A percentile compares a stretch with the other conserved stretches of the same genome.
Conservation (phyloP, 345 rosid genomes). For the Carallia brachiata region DNA sequence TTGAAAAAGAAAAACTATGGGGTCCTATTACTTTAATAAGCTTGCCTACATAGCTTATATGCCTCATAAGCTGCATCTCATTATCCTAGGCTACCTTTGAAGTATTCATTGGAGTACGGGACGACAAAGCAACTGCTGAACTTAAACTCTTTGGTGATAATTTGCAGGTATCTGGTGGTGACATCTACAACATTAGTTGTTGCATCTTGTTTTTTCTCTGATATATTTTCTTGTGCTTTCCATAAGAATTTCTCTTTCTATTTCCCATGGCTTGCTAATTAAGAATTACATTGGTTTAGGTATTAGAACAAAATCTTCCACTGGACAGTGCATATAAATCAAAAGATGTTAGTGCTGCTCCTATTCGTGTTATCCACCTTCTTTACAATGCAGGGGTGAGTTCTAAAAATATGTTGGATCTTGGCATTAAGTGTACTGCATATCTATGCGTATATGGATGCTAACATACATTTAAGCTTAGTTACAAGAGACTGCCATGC, state of each 20-base stretch:
- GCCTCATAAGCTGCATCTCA: slow-evolving; percentile 8
- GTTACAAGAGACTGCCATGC: no score
- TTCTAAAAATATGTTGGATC: slow-evolving; percentile 18
- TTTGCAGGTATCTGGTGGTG: slow-evolving; percentile 52
- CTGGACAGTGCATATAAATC: slow-evolving; percentile 79
- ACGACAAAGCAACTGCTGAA: slow-evolving; percentile 77
- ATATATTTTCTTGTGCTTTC: slow-evolving; percentile 9
- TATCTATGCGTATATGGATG: neutral
- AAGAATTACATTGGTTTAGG: slow-evolving; percentile 28
- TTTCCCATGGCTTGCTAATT: neutral
- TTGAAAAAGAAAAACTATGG: neutral
- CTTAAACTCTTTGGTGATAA: slow-evolving; percentile 83
- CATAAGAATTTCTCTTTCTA: slow-evolving; percentile 13
- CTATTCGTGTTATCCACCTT: slow-evolving; percentile 87
- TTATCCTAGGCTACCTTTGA: slow-evolving; percentile 78
- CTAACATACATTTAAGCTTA: no score
- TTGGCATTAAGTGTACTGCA: neutral
- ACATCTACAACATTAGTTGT: slow-evolving; percentile 13
- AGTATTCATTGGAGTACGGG: slow-evolving; percentile 81
- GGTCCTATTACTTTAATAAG: neutral
- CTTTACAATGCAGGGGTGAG: slow-evolving; percentile 85
- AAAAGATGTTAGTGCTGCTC: slow-evolving; percentile 68
- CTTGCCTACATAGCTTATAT: neutral
- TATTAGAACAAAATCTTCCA: slow-evolving; percentile 85
- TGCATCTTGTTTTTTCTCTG: neutral